Conservation (phyloP, 805 yeast species). For the Schwanniomyces sp. region DNA sequence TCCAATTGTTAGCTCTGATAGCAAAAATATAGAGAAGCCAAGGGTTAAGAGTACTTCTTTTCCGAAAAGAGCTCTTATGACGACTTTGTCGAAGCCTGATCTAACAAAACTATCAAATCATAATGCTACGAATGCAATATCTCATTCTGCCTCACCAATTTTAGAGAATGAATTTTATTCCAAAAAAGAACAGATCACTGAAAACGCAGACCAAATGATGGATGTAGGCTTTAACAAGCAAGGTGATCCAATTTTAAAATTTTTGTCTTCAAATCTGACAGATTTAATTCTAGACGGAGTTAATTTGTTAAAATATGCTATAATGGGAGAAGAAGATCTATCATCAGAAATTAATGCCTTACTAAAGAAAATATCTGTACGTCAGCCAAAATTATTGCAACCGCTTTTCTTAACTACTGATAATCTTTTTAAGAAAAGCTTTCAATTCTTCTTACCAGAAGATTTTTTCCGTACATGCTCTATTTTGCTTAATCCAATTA, state of each 20-base stretch:
- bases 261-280: conserved; percentile 30
- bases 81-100: background rate
- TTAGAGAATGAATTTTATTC: conserved; percentile 9
- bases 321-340: conserved; percentile 34
- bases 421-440: conserved; percentile 20
- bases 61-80: background rate
- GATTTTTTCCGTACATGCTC: conserved; percentile 36
- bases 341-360: conserved; percentile 19
- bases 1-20: background rate
- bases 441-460: conserved; percentile 25
- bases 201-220: background rate
- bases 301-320: conserved; percentile 35
- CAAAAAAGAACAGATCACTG: conserved; percentile 2
- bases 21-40: background rate
- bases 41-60: background rate
- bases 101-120: background rate
- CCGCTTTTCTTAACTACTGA: conserved; percentile 32
- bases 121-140: background rate
- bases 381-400: conserved; percentile 27
- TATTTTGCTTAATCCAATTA: conserved; percentile 20
- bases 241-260: conserved; percentile 36
- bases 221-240: conserved; percentile 17
- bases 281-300: conserved; percentile 36
- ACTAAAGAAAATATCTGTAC: conserved; percentile 26
- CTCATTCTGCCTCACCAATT: conserved; percentile 8